Conservation (phyloP, 1,284 basidiomycete genomes). For the Rhodotorula sp. region DNA sequence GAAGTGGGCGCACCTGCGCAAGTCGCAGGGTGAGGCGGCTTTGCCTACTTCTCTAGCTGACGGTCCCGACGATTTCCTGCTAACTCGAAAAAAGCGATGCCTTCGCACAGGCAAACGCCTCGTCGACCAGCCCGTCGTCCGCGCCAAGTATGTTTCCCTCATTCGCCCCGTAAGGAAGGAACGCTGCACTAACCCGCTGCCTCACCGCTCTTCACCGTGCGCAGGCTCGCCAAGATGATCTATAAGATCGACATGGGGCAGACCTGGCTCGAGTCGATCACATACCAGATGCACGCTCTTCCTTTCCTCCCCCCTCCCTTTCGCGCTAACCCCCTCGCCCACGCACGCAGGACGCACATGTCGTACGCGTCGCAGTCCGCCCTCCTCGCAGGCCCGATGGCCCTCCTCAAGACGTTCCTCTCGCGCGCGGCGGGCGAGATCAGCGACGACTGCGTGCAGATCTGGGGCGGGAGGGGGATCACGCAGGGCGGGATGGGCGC, state of each 20-base stretch:
- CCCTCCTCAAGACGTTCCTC: slow-evolving; percentile 34
- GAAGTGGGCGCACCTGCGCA: slow-evolving; percentile 42
- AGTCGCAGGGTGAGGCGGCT: slow-evolving; percentile 48
- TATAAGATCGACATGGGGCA: slow-evolving; percentile 42
- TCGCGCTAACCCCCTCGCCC: not conserved
- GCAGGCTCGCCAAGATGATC: slow-evolving; percentile 43
- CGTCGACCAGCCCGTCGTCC: slow-evolving; percentile 53
- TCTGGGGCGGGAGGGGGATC: slow-evolving; percentile 60
- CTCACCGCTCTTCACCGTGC: not conserved
- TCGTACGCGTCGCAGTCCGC: slow-evolving; percentile 42
- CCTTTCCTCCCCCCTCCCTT: not conserved
- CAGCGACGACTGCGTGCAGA: slow-evolving; percentile 32
- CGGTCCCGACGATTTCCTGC: slow-evolving; percentile 24
- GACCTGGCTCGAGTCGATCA: slow-evolving; percentile 44
- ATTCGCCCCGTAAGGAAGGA: not conserved
- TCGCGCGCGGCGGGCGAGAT: slow-evolving; percentile 34
- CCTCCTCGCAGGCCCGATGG: slow-evolving; percentile 43
- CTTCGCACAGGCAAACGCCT: slow-evolving; percentile 44
- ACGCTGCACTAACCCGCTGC: not conserved
- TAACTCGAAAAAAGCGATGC: slow-evolving; percentile 21
- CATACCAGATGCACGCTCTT: slow-evolving; percentile 31
- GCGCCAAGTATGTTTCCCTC: slow-evolving; percentile 39
- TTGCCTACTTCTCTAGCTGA: slow-evolving; percentile 2
- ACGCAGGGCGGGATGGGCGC: slow-evolving; percentile 61
- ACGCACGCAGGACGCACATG: slow-evolving; percentile 43